Conservation (phyloP, 139 green algal species). For the Marvania coccoides region DNA sequence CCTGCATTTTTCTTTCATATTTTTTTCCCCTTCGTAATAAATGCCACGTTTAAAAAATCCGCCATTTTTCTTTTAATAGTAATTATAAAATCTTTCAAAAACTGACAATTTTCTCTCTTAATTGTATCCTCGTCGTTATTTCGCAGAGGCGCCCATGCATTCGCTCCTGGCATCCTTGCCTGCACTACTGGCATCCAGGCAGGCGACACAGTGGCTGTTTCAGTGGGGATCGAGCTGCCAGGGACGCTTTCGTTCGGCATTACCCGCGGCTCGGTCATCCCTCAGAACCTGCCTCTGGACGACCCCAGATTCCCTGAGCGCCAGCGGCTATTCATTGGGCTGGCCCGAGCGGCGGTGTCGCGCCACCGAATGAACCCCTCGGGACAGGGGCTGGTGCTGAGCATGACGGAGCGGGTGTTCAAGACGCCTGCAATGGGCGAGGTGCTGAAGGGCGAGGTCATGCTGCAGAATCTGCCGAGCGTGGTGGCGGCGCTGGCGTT, state of each 20-base stretch:
- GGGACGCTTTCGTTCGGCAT: slow-evolving; percentile 29
- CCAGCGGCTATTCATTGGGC: slow-evolving; percentile 54
- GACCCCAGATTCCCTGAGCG: neutral
- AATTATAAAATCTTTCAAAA: no score
- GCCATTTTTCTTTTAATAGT: no score
- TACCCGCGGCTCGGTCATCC: slow-evolving; percentile 47
- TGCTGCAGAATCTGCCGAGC: slow-evolving; percentile 82
- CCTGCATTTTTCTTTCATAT: no score
- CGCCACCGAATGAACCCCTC: slow-evolving; percentile 60
- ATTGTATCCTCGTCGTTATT: no score
- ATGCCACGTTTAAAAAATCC: no score
- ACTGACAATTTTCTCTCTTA: no score
- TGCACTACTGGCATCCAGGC: slow-evolving; percentile 27
- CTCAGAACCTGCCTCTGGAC: slow-evolving; percentile 1
- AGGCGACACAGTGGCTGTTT: slow-evolving; percentile 70
- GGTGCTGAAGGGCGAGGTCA: slow-evolving; percentile 33
- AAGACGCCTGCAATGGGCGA: slow-evolving; percentile 35
- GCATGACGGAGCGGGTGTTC: slow-evolving; percentile 51
- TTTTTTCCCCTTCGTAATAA: no score
- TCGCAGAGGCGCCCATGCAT: slow-evolving; percentile 69
- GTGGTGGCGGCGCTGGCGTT: slow-evolving; percentile 45
- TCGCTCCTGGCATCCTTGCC: slow-evolving; percentile 49
- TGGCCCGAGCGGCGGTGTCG: slow-evolving; percentile 41
- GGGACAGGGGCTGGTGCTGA: slow-evolving; percentile 45
- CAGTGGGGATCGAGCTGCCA: slow-evolving; percentile 48